A percentile compares a stretch with the other conserved stretches of the same genome.
Conservation (phyloP, 1,284 basidiomycete genomes). For the Boletus smithii region DNA sequence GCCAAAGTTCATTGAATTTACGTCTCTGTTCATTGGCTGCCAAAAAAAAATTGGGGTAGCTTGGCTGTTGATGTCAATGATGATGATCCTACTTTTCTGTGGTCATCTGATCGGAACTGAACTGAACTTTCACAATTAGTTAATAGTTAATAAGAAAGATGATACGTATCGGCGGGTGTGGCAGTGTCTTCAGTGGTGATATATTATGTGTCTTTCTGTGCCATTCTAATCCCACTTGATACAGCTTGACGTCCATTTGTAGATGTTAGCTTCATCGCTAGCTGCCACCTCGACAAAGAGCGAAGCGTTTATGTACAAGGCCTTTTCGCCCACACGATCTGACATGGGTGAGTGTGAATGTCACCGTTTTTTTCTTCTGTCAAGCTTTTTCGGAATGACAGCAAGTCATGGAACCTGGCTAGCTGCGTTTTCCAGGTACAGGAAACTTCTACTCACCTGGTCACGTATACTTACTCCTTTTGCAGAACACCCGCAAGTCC, state of each 20-base stretch:
- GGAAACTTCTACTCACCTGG: not conserved
- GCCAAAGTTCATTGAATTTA: not conserved
- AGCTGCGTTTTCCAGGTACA: constrained; percentile 4
- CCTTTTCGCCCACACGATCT: not conserved
- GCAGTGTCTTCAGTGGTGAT: not conserved
- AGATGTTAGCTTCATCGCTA: no score
- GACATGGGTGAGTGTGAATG: constrained; percentile 1
- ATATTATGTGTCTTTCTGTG: not conserved
- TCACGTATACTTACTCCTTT: constrained; percentile 1
- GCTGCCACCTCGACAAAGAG: no score
- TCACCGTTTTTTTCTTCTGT: constrained; percentile 2
- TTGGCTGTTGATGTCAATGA: not conserved
- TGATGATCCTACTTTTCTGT: no score
- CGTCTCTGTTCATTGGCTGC: not conserved
- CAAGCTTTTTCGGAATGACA: not conserved
- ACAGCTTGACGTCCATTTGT: no score
- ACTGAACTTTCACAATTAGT: no score
- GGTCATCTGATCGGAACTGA: no score
- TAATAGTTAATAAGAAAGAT: no score
- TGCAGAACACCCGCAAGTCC: no score
- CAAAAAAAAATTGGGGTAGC: no score
- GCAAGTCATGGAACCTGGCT: not conserved
- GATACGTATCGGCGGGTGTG: not conserved
- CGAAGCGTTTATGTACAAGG: not conserved
- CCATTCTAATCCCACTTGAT: no score